Evolutionary conservation across 208 protist species (phyloP).

Genomic region (Porcisia deanei): DNA sequence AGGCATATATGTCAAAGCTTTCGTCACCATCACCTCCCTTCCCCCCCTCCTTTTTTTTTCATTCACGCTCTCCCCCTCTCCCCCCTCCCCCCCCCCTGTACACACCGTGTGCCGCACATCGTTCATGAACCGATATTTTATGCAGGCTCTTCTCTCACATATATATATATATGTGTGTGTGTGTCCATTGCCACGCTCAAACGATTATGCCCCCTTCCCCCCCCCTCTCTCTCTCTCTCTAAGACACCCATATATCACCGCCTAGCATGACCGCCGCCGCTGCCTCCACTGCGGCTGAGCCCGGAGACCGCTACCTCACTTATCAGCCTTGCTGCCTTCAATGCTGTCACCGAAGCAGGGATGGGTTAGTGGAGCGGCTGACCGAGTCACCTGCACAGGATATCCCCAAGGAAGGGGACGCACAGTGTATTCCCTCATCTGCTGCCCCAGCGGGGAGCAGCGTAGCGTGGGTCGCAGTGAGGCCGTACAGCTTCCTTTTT

Average conservation of each 20-base stretch:
- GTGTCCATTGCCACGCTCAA: not conserved
- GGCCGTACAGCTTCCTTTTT: slow-evolving; percentile 89
- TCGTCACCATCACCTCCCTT: too few species aligned
- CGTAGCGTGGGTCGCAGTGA: slow-evolving; percentile 47
- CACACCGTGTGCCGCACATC: too few species aligned
- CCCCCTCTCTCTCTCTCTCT: not conserved
- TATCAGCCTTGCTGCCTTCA: slow-evolving; percentile 24
- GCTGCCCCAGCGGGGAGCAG: not conserved
- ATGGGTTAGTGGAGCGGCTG: not conserved
- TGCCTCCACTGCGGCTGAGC: not conserved
- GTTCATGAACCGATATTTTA: too few species aligned
- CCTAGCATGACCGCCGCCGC: not conserved
- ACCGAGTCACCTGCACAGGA: not conserved
- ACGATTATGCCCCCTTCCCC: not conserved
- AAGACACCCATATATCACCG: not conserved
- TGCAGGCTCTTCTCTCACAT: too few species aligned
- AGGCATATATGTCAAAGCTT: not conserved
- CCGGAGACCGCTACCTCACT: slow-evolving; percentile 47
- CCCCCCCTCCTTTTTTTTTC: too few species aligned
- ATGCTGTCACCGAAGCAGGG: slow-evolving; percentile 11
- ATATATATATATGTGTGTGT: not conserved
- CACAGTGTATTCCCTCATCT: not conserved
- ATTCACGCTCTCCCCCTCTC: too few species aligned
- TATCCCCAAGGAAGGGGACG: not conserved
- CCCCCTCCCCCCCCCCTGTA: too few species aligned